phyloP scores from a whole-genome alignment of 2,329 filamentous ascomycete species.

The Ramichloridium luteum region DNA sequence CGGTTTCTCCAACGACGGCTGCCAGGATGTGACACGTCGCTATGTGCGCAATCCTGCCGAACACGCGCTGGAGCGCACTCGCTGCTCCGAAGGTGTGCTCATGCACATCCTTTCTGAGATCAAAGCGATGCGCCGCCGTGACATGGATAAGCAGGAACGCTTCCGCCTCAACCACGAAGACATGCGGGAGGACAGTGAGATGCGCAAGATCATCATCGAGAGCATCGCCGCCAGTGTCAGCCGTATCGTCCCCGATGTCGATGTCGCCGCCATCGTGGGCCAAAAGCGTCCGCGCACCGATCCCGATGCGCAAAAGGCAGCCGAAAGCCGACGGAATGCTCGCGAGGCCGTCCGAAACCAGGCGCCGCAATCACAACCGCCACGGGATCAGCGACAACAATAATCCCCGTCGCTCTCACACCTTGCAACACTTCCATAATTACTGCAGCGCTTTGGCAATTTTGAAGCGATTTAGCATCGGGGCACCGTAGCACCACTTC shows the following conservation, averaged over 20 bases:
- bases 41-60: constrained; percentile 58
- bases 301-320: constrained; percentile 35
- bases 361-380: constrained; percentile 27
- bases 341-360: constrained; percentile 16
- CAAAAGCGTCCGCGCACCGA: constrained; percentile 25
- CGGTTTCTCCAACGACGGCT: constrained; percentile 84
- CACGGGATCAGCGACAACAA: constrained; percentile 12
- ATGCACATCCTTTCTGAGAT: constrained; percentile 90
- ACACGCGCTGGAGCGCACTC: constrained; percentile 60
- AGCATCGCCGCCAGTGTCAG: constrained; percentile 63
- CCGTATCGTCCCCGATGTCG: constrained; percentile 46
- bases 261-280: constrained; percentile 5
- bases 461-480: constrained; percentile 17
- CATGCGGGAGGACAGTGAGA: constrained; percentile 59
- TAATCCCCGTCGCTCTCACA: no score
- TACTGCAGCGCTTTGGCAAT: constrained; percentile 5
- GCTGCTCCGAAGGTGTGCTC: constrained; percentile 78
- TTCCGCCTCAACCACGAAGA: constrained; percentile 74
- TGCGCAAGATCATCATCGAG: constrained; percentile 60
- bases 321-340: constrained; percentile 32
- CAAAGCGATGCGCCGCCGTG: constrained; percentile 66
- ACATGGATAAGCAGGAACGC: constrained; percentile 75
- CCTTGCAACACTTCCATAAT: no score
- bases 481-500: constrained; percentile 10
- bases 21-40: constrained; percentile 54